Evolutionary conservation across 768 basidiomycete genomes (phyloP), one percentile per base, ranked within the genome.

Genomic region (Stropharia rugosoannulata): DNA sequence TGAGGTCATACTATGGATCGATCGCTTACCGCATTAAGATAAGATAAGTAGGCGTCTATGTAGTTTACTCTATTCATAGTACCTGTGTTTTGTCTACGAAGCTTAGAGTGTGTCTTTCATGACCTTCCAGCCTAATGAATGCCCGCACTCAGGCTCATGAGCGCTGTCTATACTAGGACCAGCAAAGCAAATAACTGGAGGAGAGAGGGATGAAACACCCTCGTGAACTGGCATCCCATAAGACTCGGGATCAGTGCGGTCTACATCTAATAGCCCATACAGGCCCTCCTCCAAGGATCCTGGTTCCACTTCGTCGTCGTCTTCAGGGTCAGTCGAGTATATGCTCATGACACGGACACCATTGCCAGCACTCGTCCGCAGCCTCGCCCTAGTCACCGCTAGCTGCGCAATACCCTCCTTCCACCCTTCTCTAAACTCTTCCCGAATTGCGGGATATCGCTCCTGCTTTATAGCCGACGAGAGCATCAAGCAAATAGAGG

Each of bases 401-500:
- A 89, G 70, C 45, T 79, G 78, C 13, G 71, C 67, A 44, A 89
- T 61, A 3, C 87, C 88, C 59, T 84, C 80, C 2, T 68, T 66
- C 87, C 87, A 89, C 13, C 87, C 89, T 25, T 68, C 73, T 63
- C 75, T 75, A 62, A 89, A 91, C 58, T 82, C 80, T 1, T 66
- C 65, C 10, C 75, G 72, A 44, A 86, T 77, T 35, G 62, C 65
- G 7, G 66, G 68, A 51, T 78, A 73, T 19, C 66, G 70, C 3
- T 74, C 71, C n/a, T 61, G 62, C 29, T 67, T 61, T 11, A 74
- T 57, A 8, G 61, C 55, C 7, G 71, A 59, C 2, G 63, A 64
- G 40, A 73, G 61, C 0, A 77, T 80, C n/a, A 78, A 70, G 15
- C 78, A 78, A 29, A 89, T 56, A 10, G 85, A 79, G 27, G 62